These are phyloP conservation scores for Magnaporthiopsis rhizophila DNA, from an alignment of 2,329 filamentous ascomycete genomes.

Conservation along the genomic window DNA sequence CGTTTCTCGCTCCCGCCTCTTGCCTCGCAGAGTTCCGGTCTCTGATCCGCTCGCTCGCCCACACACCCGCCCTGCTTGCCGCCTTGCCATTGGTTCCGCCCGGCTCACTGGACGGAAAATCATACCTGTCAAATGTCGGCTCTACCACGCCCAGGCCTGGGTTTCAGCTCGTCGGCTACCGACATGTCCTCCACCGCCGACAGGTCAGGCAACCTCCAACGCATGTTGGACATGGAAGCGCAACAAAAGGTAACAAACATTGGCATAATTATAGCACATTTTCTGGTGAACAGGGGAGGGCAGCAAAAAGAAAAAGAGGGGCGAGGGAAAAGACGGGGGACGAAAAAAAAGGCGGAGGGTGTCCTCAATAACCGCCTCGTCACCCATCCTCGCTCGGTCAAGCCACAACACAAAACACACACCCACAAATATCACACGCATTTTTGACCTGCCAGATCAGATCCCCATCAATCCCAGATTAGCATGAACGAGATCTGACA, in stretches of 20 bases:
- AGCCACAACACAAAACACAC: background rate
- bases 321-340: too few species aligned
- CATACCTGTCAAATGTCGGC: slow-evolving; percentile 9
- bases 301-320: background rate
- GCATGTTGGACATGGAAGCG: slow-evolving; percentile 53
- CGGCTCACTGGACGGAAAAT: slow-evolving; percentile 8
- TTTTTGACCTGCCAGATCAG: slow-evolving; percentile 5
- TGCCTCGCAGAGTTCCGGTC: slow-evolving; percentile 2
- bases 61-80: too few species aligned
- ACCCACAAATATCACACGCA: background rate
- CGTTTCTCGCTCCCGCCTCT: background rate
- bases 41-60: slow-evolving; percentile 1
- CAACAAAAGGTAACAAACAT: slow-evolving; percentile 44
- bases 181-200: slow-evolving; percentile 12
- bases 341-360: too few species aligned
- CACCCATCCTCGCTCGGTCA: slow-evolving; percentile 2
- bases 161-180: background rate
- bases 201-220: slow-evolving; percentile 43
- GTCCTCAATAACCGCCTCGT: background rate
- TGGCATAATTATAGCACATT: slow-evolving; percentile 3
- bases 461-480: slow-evolving; percentile 5
- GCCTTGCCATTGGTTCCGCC: too few species aligned
- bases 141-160: slow-evolving; percentile 11
- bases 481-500: background rate
- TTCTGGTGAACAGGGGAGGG: background rate